Base-by-base conservation (phyloP, 139 green algal genomes). In the Desmodesmus armatus region DNA sequence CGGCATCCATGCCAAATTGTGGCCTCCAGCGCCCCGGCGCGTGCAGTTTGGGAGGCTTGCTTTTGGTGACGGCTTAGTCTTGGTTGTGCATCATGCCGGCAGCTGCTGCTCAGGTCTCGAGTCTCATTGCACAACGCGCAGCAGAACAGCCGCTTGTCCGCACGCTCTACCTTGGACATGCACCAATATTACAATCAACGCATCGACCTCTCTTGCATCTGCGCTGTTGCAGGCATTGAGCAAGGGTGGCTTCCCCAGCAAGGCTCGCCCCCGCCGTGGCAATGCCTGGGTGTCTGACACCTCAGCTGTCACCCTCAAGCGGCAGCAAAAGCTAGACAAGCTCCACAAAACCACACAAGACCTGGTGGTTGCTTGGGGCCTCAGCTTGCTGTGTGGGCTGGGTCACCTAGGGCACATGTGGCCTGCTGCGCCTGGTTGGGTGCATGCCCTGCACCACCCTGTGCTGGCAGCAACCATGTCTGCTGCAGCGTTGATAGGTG, bases 401-500 rank as follows among this genome's bases (percentile, higher is more conserved):
- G 93, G 94, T 65, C 96, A 99, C 88, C 43, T 94, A 27, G 88
- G 83, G 0, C 94, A 98, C 80, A 58, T 89, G 29, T 92, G 87
- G 89, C 80, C 89, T 7, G 83, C 70, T 31, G 90, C 92, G 2
- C 93, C 94, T 0, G 74, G 25, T 1, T 94, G 89, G 88, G 23
- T 98, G 82, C 90, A 93, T 72, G 58, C 81, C 9, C 87, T 99
- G 25, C 89, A 94, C 75, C 87, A 90, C 33, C 92, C 92, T n/a
- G 86, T 83, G 2, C 88, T 97, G 25, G 91, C 96, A 63, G 94
- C 91, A 0, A 85, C 88, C 9, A 89, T 99, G 41, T 97, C 95
- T 7, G 91, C 92, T 9, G 84, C 93, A 29, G 95, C 96, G 5
- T 83, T 99, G 58, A 77, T 98, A 27, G 95, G 94, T 95, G 80